Base-by-base conservation (phyloP, 2,329 filamentous ascomycete species). In the Xylaria sp. region DNA sequence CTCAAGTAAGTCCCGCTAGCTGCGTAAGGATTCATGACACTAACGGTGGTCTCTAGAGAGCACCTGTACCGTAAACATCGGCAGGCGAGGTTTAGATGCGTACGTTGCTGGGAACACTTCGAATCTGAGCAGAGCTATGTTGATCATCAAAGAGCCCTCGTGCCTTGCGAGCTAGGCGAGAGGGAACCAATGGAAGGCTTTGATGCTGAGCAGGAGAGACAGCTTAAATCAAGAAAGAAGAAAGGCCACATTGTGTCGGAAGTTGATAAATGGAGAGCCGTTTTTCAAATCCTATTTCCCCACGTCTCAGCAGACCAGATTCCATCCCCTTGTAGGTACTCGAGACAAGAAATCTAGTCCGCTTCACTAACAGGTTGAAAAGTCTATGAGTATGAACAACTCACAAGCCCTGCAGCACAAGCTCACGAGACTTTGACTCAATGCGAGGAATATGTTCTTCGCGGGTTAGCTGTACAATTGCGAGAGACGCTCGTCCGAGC, bases 41-140 rank as follows among this genome's bases (percentile, higher is more conserved):
- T 65, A 14, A 65, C n/a, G 14, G 14, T 4, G 24, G 42, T 6
- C 17, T 36, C 8, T 34, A 69, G 67, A 34, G 61, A 64, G 17
- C 67, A 71, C 14, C 30, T 71, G 9, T 66, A 71, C 21, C 61
- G 67, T 36, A 67, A 56, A 42, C 69, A 71, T 56, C 57, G 64
- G 2, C 67, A 71, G 47, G 48, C 64, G 14, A 69, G 17, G 36
- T 56, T 64, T 50, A 54, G 51, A 50, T 69, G 67, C 42, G 36
- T 21, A 24, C 69, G 69, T 39, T 71, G 67, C 39, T 60, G 61
- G 58, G 47, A 61, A 56, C 42, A 27, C 12, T 71, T 71, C 45
- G 55, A 66, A 17, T 60, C 63, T 17, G 64, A 71, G 34, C 61
- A 64, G 30, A 24, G 21, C 32, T 63, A 50, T 55, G 3, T 63